A percentile compares a stretch with the other conserved stretches of the same genome.
Conservation (phyloP, 179 eudicot species). For the Nepenthes alata region DNA sequence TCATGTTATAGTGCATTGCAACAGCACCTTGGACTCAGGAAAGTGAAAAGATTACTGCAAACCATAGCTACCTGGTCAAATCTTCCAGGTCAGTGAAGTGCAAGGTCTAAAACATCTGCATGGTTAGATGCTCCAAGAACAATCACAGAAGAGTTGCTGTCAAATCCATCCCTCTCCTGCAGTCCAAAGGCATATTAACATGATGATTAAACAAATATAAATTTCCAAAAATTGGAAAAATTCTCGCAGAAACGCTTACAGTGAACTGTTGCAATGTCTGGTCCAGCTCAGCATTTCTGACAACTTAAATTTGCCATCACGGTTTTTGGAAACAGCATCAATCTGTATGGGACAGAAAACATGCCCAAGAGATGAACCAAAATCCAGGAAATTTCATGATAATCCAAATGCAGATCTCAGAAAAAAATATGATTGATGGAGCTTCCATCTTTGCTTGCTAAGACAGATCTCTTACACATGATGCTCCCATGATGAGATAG, state of each 20-base stretch:
- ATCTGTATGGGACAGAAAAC: conserved; percentile 40
- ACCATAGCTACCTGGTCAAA: conserved; percentile 94
- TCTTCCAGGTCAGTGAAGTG: conserved; percentile 96
- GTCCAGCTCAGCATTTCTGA: conserved; percentile 92
- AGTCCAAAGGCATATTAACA: conserved; percentile 7
- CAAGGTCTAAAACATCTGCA: conserved; percentile 88
- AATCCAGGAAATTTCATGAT: neutral
- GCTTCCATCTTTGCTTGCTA: conserved; percentile 93
- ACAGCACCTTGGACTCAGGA: neutral
- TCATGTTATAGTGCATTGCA: neutral
- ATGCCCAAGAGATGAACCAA: neutral
- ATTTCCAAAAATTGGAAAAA: neutral
- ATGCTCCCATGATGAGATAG: conserved; percentile 97
- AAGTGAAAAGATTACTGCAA: conserved; percentile 9
- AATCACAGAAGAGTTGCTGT: conserved; percentile 88
- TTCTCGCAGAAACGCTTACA: conserved; percentile 23
- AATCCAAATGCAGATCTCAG: conserved; percentile 7
- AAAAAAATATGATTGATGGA: conserved; percentile 87
- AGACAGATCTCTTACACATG: conserved; percentile 89
- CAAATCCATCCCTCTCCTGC: conserved; percentile 99
- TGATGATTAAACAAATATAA: conserved; percentile 1
- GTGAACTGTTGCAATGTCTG: conserved; percentile 92
- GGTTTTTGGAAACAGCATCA: conserved; percentile 96
- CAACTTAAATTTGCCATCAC: conserved; percentile 80
- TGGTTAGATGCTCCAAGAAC: conserved; percentile 97